These are phyloP conservation scores for Populus euphratica DNA, from an alignment of 345 rosid species.

Conservation along the genomic window DNA sequence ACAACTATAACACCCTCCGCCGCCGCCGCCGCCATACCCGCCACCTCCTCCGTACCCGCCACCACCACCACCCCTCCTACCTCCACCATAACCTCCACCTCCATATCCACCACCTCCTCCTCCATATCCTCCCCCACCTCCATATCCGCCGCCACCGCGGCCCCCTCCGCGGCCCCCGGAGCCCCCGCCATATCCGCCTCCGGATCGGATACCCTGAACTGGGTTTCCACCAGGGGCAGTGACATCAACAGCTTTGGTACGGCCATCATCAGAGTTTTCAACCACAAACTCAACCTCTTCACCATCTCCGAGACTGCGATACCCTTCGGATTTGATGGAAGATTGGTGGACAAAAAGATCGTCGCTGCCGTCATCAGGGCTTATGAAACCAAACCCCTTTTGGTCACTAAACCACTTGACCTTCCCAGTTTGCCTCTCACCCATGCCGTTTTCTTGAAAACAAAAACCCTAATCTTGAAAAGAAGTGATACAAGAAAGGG, in stretches of 20 bases:
- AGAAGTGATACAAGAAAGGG: not conserved
- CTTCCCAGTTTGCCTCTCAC: constrained; percentile 21
- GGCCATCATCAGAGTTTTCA: constrained; percentile 28
- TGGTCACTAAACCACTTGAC: constrained; percentile 38
- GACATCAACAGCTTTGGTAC: constrained; percentile 78
- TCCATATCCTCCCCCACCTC: constrained; percentile 12
- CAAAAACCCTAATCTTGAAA: not conserved
- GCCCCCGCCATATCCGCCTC: constrained; percentile 27
- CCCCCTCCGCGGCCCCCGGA: constrained; percentile 21
- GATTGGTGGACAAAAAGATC: constrained; percentile 37
- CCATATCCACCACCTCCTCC: constrained; percentile 30
- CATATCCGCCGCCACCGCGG: constrained; percentile 2
- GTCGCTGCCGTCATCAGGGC: constrained; percentile 29
- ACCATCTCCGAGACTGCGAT: constrained; percentile 23
- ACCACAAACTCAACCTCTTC: constrained; percentile 34
- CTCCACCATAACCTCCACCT: constrained; percentile 22
- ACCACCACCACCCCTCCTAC: constrained; percentile 43
- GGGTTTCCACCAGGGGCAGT: constrained; percentile 61
- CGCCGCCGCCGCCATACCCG: constrained; percentile 39
- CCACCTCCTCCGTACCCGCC: constrained; percentile 40
- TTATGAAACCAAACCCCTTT: constrained; percentile 33
- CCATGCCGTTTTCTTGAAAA: not conserved
- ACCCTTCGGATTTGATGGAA: constrained; percentile 29
- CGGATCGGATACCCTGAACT: constrained; percentile 44
- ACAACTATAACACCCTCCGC: constrained; percentile 43